phyloP scores from a whole-genome alignment of 768 basidiomycete genomes.

The Suillus bovinus region DNA sequence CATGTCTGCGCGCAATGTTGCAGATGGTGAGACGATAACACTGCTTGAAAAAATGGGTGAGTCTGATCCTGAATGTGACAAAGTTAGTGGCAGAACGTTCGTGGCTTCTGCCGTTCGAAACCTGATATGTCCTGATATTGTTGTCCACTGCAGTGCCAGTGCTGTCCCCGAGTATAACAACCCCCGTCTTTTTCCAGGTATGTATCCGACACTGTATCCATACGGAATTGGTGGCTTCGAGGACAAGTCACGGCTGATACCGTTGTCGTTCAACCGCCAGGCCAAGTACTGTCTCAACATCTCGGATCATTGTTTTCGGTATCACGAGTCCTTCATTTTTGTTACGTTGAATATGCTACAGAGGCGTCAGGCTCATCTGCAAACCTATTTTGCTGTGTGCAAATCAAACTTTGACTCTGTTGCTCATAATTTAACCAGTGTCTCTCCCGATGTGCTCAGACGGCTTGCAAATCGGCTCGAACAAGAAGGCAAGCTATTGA shows the following conservation, averaged over 20 bases:
- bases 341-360: constrained; percentile 30
- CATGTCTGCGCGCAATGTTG: no score
- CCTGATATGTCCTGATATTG: no score
- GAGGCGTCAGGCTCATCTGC: constrained; percentile 21
- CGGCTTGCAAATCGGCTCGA: constrained; percentile 13
- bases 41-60: no score
- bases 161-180: no score
- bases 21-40: no score
- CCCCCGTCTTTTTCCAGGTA: no score
- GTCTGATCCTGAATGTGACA: no score
- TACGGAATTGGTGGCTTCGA: no score
- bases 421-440: constrained; percentile 11
- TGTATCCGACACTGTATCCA: no score
- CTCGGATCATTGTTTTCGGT: constrained; percentile 20
- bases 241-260: background rate
- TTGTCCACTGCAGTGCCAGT: no score
- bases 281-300: constrained; percentile 25
- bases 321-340: constrained; percentile 29
- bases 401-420: constrained; percentile 13
- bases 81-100: no score
- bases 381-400: constrained; percentile 24
- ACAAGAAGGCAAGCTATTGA: constrained; percentile 7
- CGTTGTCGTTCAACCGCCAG: constrained; percentile 24
- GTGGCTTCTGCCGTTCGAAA: no score
- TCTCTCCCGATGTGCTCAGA: constrained; percentile 7